Evolutionary conservation across 352 stramenopile genomes (phyloP).

Genomic region (Plasmopara halstedii): DNA sequence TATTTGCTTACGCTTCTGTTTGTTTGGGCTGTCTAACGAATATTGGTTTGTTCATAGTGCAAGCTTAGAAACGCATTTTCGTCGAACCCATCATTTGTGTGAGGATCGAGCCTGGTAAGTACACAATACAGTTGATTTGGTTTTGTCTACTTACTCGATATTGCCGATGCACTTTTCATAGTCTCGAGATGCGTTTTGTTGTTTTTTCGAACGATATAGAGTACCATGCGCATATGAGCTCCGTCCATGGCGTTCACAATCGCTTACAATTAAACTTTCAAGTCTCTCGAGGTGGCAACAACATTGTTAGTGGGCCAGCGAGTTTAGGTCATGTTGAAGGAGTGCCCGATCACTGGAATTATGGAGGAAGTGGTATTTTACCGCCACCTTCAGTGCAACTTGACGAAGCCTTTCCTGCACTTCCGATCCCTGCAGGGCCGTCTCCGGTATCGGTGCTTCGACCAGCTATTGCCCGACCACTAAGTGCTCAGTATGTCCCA

Average conservation of each 20-base stretch:
- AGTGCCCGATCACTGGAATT: slow-evolving; percentile 58
- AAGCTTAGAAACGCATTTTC: slow-evolving; percentile 81
- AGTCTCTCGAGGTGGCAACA: slow-evolving; percentile 47
- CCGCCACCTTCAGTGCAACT: slow-evolving; percentile 19
- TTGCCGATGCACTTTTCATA: slow-evolving; percentile 16
- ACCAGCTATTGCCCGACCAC: slow-evolving; percentile 33
- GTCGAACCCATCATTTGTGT: slow-evolving; percentile 74
- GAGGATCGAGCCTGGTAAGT: slow-evolving; percentile 74
- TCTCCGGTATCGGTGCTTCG: slow-evolving; percentile 29
- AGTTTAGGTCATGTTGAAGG: slow-evolving; percentile 21
- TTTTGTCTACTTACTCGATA: background rate
- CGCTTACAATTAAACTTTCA: slow-evolving; percentile 71
- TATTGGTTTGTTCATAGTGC: slow-evolving; percentile 27
- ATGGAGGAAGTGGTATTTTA: slow-evolving; percentile 25
- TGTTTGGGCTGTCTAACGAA: slow-evolving; percentile 3
- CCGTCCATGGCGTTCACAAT: slow-evolving; percentile 64
- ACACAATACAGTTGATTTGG: too few species aligned
- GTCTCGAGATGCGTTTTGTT: slow-evolving; percentile 77
- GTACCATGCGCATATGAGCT: slow-evolving; percentile 80
- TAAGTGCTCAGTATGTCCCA: slow-evolving; percentile 10
- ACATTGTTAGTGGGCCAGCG: slow-evolving; percentile 34
- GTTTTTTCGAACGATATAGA: slow-evolving; percentile 85
- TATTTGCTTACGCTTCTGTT: background rate
- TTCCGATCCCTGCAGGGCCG: slow-evolving; percentile 37
- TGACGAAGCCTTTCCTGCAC: slow-evolving; percentile 59